A percentile compares a stretch with the other conserved stretches of the same genome.
Evolutionary conservation across 2,329 filamentous ascomycete species (phyloP).

Genomic region (Fusarium incarnatum): DNA sequence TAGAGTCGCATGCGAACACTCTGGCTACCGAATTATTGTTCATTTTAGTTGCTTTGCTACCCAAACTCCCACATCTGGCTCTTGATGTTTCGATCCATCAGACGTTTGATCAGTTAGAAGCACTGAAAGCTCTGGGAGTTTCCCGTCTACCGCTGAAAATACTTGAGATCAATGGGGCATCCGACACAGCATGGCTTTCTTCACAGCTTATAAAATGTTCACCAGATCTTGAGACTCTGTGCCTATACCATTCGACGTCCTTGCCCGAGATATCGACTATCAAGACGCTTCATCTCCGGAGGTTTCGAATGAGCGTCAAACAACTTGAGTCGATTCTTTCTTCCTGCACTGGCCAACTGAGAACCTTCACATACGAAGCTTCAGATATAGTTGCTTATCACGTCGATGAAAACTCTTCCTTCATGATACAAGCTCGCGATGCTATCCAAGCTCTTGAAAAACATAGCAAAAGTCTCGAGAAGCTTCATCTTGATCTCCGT

Average conservation of each 20-base stretch:
- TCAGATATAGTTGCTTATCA: neutral
- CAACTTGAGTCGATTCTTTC: constrained; percentile 1
- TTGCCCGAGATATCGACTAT: constrained; percentile 10
- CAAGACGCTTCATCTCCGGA: constrained; percentile 7
- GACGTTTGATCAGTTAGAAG: neutral
- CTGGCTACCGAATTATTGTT: constrained; percentile 1
- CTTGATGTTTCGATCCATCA: neutral
- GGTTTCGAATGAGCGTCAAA: neutral
- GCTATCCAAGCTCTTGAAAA: constrained; percentile 7
- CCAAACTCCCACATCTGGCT: constrained; percentile 10
- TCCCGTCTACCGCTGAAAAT: constrained; percentile 3
- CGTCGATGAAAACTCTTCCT: neutral
- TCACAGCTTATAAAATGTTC: constrained; percentile 2
- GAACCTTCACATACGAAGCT: constrained; percentile 25
- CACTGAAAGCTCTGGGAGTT: constrained; percentile 11
- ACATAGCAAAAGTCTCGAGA: constrained; percentile 9
- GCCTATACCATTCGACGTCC: neutral
- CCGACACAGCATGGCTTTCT: neutral
- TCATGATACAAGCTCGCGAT: constrained; percentile 11
- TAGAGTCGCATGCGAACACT: neutral
- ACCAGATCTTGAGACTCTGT: constrained; percentile 14
- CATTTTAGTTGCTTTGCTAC: constrained; percentile 8
- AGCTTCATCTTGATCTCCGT: constrained; percentile 26
- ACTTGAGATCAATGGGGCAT: neutral
- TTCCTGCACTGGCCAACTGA: constrained; percentile 4